Conservation (phyloP, 2,329 filamentous ascomycete species). For the Cladosporium sp. region DNA sequence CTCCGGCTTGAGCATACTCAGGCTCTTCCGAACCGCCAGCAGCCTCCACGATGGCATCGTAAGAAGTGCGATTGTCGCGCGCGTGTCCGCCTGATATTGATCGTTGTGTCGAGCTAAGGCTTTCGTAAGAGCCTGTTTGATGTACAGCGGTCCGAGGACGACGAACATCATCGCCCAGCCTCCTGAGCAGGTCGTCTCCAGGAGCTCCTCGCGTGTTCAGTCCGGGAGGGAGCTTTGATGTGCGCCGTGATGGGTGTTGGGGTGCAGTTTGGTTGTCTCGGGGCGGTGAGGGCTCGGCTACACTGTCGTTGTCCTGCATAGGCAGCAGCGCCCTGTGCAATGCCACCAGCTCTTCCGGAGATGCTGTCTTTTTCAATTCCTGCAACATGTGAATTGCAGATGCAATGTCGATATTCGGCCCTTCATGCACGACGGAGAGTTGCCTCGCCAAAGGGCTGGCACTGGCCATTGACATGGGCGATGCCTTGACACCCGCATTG, state of each 20-base stretch:
- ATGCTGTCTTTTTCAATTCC: conserved; percentile 50
- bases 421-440: conserved; percentile 34
- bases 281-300: neutral
- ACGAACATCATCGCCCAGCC: conserved; percentile 21
- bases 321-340: conserved; percentile 40
- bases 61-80: neutral
- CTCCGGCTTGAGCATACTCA: conserved; percentile 44
- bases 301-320: conserved; percentile 18
- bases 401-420: conserved; percentile 43
- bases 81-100: neutral
- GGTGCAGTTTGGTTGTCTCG: neutral
- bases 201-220: conserved; percentile 29
- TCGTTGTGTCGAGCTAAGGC: neutral
- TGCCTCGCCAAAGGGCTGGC: conserved; percentile 18
- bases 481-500: conserved; percentile 21
- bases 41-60: neutral
- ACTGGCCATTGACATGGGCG: conserved; percentile 24
- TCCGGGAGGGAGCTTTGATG: conserved; percentile 26
- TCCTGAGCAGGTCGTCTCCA: conserved; percentile 35
- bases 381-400: conserved; percentile 48
- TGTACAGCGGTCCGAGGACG: neutral
- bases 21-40: conserved; percentile 38
- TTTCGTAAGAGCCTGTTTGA: neutral
- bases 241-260: conserved; percentile 16
- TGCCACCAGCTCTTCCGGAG: conserved; percentile 50